These are phyloP conservation scores for Exobasidium rhododendri DNA, from an alignment of 1,284 basidiomycete species.

Conservation along the genomic window DNA sequence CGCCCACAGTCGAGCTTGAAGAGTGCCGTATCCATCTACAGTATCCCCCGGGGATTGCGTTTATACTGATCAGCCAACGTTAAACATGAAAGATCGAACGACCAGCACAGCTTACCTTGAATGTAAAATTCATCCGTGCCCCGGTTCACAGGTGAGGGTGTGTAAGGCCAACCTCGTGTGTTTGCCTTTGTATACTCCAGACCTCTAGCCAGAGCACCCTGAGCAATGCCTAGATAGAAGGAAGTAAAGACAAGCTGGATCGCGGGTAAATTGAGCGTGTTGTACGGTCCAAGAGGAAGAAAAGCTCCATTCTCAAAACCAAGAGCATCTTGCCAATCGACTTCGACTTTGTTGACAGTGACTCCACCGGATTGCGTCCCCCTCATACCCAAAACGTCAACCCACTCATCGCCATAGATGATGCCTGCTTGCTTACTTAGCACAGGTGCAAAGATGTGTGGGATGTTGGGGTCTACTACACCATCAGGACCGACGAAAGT, in stretches of 20 bases:
- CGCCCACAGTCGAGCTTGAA: conserved; percentile 52
- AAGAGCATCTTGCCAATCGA: conserved; percentile 45
- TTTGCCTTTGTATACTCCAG: conserved; percentile 48
- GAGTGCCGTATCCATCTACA: conserved; percentile 46
- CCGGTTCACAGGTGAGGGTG: conserved; percentile 34
- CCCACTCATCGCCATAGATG: conserved; percentile 54
- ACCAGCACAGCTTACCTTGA: conserved; percentile 29
- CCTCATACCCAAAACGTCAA: conserved; percentile 54
- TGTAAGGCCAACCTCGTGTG: conserved; percentile 53
- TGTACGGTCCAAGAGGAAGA: conserved; percentile 47
- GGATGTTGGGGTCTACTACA: conserved; percentile 21
- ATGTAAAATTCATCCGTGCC: conserved; percentile 53
- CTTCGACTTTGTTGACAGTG: conserved; percentile 42
- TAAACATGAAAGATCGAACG: conserved; percentile 15
- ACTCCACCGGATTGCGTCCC: conserved; percentile 50
- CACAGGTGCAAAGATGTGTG: conserved; percentile 52
- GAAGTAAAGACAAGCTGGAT: conserved; percentile 54
- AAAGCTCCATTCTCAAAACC: conserved; percentile 38
- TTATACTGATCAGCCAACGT: not conserved
- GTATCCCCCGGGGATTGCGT: not conserved
- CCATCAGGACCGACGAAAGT: conserved; percentile 51
- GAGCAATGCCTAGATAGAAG: conserved; percentile 55
- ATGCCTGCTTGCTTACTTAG: conserved; percentile 47
- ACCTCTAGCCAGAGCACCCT: conserved; percentile 48
- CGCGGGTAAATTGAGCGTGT: conserved; percentile 51